A percentile compares a stretch with the other conserved stretches of the same genome.
Evolutionary conservation across 1,139 yeast species (phyloP).

Genomic region (Suhomyces terraborum): DNA sequence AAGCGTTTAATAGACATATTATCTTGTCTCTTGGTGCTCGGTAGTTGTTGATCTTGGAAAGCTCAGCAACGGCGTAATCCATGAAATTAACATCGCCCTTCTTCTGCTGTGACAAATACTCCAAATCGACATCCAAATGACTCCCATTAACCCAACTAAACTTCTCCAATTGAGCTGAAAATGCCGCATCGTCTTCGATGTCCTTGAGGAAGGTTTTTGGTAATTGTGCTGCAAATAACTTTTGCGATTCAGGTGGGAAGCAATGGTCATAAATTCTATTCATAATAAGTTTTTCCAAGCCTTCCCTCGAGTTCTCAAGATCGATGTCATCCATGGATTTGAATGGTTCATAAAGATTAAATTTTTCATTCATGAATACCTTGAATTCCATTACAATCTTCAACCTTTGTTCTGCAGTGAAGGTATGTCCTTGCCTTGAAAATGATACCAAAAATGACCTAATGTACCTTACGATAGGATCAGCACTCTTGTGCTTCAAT

Average conservation of each 20-base stretch:
- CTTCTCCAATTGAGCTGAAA: slow-evolving; percentile 59
- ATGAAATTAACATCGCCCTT: slow-evolving; percentile 54
- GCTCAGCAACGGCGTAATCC: slow-evolving; percentile 68
- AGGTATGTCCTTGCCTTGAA: slow-evolving; percentile 55
- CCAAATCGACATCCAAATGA: slow-evolving; percentile 76
- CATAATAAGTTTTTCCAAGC: slow-evolving; percentile 90
- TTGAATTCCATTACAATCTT: slow-evolving; percentile 77
- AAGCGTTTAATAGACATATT: slow-evolving; percentile 85
- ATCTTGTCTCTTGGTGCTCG: slow-evolving; percentile 95
- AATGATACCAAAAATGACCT: slow-evolving; percentile 80
- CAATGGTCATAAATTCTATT: slow-evolving; percentile 77
- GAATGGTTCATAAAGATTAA: slow-evolving; percentile 72
- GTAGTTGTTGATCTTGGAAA: slow-evolving; percentile 75
- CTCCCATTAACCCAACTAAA: slow-evolving; percentile 74
- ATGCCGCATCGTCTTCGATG: slow-evolving; percentile 57
- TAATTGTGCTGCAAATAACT: slow-evolving; percentile 36
- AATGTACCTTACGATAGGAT: slow-evolving; percentile 84
- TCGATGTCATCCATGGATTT: slow-evolving; percentile 58
- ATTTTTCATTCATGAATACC: slow-evolving; percentile 66
- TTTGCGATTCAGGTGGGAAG: slow-evolving; percentile 73
- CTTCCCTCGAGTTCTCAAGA: slow-evolving; percentile 79
- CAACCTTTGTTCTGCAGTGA: slow-evolving; percentile 76
- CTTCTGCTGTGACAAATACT: slow-evolving; percentile 23
- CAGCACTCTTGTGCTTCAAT: slow-evolving; percentile 74
- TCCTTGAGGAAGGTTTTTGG: slow-evolving; percentile 49